Evolutionary conservation across 352 stramenopile species (phyloP).

Genomic region (Peronospora belbahrii): DNA sequence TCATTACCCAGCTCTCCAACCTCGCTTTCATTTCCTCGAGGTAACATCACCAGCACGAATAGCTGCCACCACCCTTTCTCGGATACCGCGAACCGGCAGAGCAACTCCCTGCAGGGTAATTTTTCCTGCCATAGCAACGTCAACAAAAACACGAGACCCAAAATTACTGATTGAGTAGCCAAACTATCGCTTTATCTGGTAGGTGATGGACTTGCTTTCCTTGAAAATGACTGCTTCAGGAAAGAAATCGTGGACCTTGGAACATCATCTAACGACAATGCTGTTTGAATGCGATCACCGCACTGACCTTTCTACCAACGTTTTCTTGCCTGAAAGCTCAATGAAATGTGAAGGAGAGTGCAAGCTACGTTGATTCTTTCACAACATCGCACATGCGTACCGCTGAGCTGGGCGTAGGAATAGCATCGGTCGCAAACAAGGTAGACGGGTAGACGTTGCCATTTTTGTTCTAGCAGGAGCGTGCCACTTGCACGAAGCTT

Average conservation of each 20-base stretch:
- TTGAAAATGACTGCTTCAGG: conserved; percentile 86
- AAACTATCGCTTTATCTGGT: conserved; percentile 84
- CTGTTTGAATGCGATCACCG: conserved; percentile 13
- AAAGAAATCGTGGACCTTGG: conserved; percentile 86
- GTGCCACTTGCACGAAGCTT: conserved; percentile 63
- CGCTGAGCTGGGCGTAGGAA: conserved; percentile 52
- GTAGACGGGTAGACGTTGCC: conserved; percentile 8
- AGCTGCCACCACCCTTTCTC: conserved; percentile 85
- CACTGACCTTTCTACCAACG: neutral
- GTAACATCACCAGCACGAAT: conserved; percentile 79
- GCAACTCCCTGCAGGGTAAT: conserved; percentile 84
- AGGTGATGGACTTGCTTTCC: conserved; percentile 71
- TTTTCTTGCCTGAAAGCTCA: conserved; percentile 27
- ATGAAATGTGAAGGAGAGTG: conserved; percentile 63
- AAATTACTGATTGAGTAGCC: conserved; percentile 76
- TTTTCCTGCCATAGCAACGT: conserved; percentile 87
- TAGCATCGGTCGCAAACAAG: conserved; percentile 11
- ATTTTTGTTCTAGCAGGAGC: conserved; percentile 12
- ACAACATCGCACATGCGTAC: conserved; percentile 80
- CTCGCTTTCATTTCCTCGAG: conserved; percentile 65
- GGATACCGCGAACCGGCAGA: conserved; percentile 86
- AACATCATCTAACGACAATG: conserved; percentile 44
- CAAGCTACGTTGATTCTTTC: conserved; percentile 84
- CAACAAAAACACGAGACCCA: conserved; percentile 54
- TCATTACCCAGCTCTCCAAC: conserved; percentile 61